phyloP scores from a whole-genome alignment of 106 monocot species.

The Dactylorhiza incarnata region DNA sequence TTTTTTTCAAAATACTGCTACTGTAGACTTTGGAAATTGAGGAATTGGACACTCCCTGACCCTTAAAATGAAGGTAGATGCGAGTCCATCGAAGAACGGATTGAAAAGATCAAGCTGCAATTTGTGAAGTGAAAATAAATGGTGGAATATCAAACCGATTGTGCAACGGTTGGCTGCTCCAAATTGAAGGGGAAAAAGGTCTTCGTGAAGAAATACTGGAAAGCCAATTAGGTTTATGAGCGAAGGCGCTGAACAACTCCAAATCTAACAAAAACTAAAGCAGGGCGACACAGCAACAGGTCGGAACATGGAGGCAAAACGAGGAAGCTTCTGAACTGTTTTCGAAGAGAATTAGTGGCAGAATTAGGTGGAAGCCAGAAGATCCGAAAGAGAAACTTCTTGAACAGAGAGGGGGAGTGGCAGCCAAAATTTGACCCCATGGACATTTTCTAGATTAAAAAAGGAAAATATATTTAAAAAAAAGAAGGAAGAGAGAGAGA shows the following conservation, averaged over 20 bases:
- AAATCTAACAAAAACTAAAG: background rate
- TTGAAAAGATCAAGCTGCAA: background rate
- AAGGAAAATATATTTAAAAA: background rate
- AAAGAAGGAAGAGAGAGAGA: background rate
- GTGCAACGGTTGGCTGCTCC: background rate
- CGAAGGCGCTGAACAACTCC: background rate
- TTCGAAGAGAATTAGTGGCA: background rate
- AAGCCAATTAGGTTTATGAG: background rate
- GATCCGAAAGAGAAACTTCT: background rate
- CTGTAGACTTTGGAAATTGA: background rate
- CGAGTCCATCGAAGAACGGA: background rate
- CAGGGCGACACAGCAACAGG: background rate
- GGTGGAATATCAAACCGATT: background rate
- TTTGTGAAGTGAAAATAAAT: background rate
- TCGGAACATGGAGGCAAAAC: background rate
- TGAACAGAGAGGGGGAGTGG: background rate
- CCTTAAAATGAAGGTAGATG: background rate
- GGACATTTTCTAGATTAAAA: background rate
- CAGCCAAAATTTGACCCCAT: background rate
- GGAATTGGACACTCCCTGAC: background rate
- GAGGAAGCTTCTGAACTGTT: background rate
- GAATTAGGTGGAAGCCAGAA: background rate
- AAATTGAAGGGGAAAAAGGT: constrained; percentile 1
- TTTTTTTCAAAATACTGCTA: background rate
- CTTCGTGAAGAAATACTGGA: background rate